phyloP scores from a whole-genome alignment of 228 moss, liverwort and hornwort species.

The Sphagnum fallax region DNA sequence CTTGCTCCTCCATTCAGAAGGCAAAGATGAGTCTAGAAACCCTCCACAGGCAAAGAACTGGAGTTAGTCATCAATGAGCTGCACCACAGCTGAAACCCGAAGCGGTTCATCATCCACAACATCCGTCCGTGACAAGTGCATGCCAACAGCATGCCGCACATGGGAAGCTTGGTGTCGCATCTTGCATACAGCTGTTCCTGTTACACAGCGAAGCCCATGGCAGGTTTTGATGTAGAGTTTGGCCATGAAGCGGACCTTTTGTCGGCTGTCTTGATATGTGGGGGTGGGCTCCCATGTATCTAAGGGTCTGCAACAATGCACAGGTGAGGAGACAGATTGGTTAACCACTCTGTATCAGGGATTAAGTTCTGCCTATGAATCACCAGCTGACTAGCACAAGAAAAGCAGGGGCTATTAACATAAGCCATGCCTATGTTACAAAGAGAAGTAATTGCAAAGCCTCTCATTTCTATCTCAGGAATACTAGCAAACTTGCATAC shows the following conservation, averaged over 20 bases:
- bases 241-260: slow-evolving; percentile 34
- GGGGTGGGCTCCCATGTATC: slow-evolving; percentile 37
- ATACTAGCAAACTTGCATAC: too few species aligned
- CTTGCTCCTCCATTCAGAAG: too few species aligned
- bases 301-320: slow-evolving; percentile 12
- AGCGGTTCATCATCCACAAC: slow-evolving; percentile 33
- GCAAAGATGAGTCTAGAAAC: too few species aligned
- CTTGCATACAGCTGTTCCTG: slow-evolving; percentile 36
- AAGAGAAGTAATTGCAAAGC: too few species aligned
- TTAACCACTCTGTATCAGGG: not conserved
- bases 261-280: slow-evolving; percentile 41
- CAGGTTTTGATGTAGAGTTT: slow-evolving; percentile 46
- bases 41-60: too few species aligned
- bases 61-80: slow-evolving; percentile 32
- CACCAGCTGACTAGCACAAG: too few species aligned
- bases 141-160: slow-evolving; percentile 33
- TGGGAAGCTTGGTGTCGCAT: slow-evolving; percentile 29
- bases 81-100: slow-evolving; percentile 42
- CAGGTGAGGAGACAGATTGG: not conserved
- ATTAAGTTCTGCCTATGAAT: too few species aligned
- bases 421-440: too few species aligned
- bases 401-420: too few species aligned
- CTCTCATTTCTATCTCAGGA: too few species aligned
- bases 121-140: slow-evolving; percentile 36
- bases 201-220: slow-evolving; percentile 36